phyloP scores from a whole-genome alignment of 495 filamentous ascomycete genomes.

The Baudoinia panamericana region DNA sequence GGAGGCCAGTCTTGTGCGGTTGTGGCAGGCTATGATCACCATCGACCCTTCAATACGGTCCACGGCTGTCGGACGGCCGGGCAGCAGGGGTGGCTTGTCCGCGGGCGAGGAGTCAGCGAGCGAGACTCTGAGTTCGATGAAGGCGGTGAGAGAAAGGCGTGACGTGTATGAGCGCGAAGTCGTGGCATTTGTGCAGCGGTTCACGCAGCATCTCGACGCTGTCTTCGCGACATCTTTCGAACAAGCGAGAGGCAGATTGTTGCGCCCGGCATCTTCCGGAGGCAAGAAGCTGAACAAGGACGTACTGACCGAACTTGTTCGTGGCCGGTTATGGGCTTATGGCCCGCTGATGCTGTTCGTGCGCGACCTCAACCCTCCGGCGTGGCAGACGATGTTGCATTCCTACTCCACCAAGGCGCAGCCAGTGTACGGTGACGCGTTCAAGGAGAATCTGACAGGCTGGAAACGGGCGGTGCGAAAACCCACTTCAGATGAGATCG shows the following conservation, averaged over 20 bases:
- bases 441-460: conserved; percentile 59
- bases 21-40: conserved; percentile 89
- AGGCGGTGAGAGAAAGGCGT: conserved; percentile 83
- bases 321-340: conserved; percentile 67
- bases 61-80: conserved; percentile 2
- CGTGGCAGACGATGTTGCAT: conserved; percentile 67
- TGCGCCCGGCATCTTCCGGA: conserved; percentile 31
- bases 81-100: conserved; percentile 39
- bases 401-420: conserved; percentile 67
- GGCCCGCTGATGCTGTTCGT: conserved; percentile 74
- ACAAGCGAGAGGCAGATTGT: conserved; percentile 41
- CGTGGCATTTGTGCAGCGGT: conserved; percentile 54
- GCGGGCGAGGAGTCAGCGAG: conserved; percentile 49
- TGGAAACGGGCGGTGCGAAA: conserved; percentile 79
- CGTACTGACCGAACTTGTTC: conserved; percentile 40
- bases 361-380: conserved; percentile 61
- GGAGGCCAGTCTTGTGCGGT: conserved; percentile 58
- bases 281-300: conserved; percentile 38
- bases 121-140: conserved; percentile 61
- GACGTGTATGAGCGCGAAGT: conserved; percentile 69
- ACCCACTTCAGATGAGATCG: conserved; percentile 60
- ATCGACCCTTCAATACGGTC: conserved; percentile 69
- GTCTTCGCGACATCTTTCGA: conserved; percentile 65
- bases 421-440: conserved; percentile 67
- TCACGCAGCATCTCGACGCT: conserved; percentile 67